A percentile compares a stretch with the other conserved stretches of the same genome.
Conservation (phyloP, 2,329 filamentous ascomycete genomes). For the Emmonsiellopsis sp. region DNA sequence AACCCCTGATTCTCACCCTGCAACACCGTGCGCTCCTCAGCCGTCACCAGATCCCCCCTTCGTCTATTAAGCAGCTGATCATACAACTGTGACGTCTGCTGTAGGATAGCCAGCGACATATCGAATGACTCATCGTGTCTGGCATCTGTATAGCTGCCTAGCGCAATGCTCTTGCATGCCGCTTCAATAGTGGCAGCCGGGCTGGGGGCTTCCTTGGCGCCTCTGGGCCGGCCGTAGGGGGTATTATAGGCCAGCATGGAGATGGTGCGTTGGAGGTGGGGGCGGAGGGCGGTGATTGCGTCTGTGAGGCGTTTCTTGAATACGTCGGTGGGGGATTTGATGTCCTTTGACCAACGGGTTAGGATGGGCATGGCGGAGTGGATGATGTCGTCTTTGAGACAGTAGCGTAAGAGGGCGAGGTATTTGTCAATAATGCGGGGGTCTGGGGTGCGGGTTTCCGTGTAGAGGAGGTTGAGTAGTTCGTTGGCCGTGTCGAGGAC, state of each 20-base stretch:
- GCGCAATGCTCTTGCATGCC: background rate
- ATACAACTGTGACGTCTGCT: background rate
- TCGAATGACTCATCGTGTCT: background rate
- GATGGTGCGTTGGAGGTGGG: background rate
- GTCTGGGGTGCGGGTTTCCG: conserved; percentile 35
- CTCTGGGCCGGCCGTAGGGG: background rate
- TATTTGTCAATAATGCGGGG: conserved; percentile 24
- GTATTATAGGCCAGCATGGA: background rate
- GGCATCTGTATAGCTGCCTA: background rate
- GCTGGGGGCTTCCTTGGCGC: background rate
- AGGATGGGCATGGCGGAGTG: background rate
- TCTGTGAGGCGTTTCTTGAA: background rate
- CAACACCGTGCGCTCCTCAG: background rate
- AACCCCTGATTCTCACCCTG: background rate
- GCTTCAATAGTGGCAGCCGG: background rate
- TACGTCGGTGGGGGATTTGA: background rate
- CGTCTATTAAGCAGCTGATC: background rate
- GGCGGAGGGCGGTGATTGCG: background rate
- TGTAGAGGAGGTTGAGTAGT: conserved; percentile 50
- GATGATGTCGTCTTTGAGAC: background rate
- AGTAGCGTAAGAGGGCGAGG: conserved; percentile 16
- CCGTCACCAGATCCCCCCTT: background rate
- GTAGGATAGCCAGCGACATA: background rate
- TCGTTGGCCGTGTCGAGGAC: conserved; percentile 56
- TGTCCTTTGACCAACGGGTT: background rate